Conservation (phyloP, 805 yeast genomes). For the Limtongozyma cylindracea region DNA sequence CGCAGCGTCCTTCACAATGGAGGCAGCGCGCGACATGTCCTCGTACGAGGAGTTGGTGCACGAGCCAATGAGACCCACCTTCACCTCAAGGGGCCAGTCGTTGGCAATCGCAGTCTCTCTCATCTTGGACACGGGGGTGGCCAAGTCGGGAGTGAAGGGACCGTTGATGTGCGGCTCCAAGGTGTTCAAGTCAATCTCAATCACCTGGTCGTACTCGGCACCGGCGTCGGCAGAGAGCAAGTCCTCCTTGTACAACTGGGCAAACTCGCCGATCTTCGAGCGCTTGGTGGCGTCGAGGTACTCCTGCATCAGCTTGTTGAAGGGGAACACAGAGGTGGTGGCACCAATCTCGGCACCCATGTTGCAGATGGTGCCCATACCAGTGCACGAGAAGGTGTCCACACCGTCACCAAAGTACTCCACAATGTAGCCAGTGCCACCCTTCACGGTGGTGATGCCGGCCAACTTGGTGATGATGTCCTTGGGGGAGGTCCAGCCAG, state of each 20-base stretch:
- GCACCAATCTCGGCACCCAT: slow-evolving; percentile 99
- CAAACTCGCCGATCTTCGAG: slow-evolving; percentile 63
- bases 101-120: slow-evolving; percentile 63
- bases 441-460: slow-evolving; percentile 86
- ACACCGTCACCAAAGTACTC: slow-evolving; percentile 96
- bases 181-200: slow-evolving; percentile 71
- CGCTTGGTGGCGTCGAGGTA: slow-evolving; percentile 77
- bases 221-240: slow-evolving; percentile 73
- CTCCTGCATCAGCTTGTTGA: slow-evolving; percentile 69
- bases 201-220: slow-evolving; percentile 78
- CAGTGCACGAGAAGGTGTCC: slow-evolving; percentile 78
- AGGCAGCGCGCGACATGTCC: slow-evolving; percentile 94
- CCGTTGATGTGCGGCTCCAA: slow-evolving; percentile 95
- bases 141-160: slow-evolving; percentile 95
- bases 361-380: slow-evolving; percentile 98
- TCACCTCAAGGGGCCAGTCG: slow-evolving; percentile 82
- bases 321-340: slow-evolving; percentile 94
- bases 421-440: slow-evolving; percentile 93
- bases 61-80: slow-evolving; percentile 92
- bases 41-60: slow-evolving; percentile 97
- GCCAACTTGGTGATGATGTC: slow-evolving; percentile 86
- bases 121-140: slow-evolving; percentile 80
- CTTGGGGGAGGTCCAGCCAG: slow-evolving; percentile 95
- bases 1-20: slow-evolving; percentile 79
- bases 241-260: slow-evolving; percentile 34